These are phyloP conservation scores for Naganishia antarctica DNA, from an alignment of 768 basidiomycete species.

Conservation along the genomic window DNA sequence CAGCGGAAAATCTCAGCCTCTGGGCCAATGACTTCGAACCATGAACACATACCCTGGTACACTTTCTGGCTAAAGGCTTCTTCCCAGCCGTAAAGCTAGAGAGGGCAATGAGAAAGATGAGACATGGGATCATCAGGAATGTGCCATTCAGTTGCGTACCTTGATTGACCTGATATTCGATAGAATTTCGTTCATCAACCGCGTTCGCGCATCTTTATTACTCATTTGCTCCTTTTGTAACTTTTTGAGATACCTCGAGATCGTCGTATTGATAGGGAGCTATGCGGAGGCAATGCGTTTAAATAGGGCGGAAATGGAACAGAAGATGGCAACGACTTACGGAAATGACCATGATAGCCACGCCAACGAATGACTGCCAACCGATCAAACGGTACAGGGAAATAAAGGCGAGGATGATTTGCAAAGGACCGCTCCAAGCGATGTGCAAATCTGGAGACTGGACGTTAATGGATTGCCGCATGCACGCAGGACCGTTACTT, in stretches of 20 bases:
- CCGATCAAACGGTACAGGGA: conserved; percentile 85
- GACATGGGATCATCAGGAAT: no score
- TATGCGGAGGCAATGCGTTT: not conserved
- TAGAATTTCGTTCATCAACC: conserved; percentile 86
- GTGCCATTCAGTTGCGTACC: not conserved
- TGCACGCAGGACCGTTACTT: not conserved
- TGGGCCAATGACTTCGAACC: conserved; percentile 29
- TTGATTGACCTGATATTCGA: conserved; percentile 73
- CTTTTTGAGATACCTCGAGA: conserved; percentile 42
- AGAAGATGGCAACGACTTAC: not conserved
- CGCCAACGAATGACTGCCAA: conserved; percentile 84
- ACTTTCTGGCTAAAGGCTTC: conserved; percentile 77
- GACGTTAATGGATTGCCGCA: no score
- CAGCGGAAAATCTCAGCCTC: not conserved
- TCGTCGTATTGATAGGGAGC: conserved; percentile 41
- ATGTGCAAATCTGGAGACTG: conserved; percentile 59
- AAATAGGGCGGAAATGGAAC: no score
- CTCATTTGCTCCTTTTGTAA: conserved; percentile 91
- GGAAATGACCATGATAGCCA: conserved; percentile 70
- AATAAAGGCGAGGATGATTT: conserved; percentile 83
- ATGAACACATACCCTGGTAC: conserved; percentile 55
- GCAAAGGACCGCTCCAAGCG: conserved; percentile 72
- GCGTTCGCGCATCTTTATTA: conserved; percentile 61
- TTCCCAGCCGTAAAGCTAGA: conserved; percentile 76
- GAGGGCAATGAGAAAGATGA: not conserved